These are phyloP conservation scores for Phytophthora vignae DNA, from an alignment of 352 stramenopile species.

Conservation along the genomic window DNA sequence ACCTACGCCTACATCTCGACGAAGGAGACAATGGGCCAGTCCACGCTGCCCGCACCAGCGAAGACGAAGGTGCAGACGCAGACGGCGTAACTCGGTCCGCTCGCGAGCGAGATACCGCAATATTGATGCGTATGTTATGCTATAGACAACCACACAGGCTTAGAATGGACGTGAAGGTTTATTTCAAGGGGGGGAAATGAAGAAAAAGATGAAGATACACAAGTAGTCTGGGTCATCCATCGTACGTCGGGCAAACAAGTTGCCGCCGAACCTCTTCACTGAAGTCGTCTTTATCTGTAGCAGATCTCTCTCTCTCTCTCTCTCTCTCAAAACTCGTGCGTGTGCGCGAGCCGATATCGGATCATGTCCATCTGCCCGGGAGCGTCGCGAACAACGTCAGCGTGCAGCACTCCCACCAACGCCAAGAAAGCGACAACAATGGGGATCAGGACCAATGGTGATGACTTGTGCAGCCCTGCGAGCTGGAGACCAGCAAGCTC, in stretches of 20 bases:
- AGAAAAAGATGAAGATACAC: conserved; percentile 20
- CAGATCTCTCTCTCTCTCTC: not conserved
- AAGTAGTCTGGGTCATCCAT: conserved; percentile 12
- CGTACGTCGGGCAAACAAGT: conserved; percentile 1
- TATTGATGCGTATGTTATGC: conserved; percentile 33
- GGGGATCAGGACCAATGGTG: conserved; percentile 74
- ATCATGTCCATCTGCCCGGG: conserved; percentile 36
- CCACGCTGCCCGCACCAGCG: conserved; percentile 44
- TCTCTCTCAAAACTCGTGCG: conserved; percentile 37
- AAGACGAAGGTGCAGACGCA: conserved; percentile 38
- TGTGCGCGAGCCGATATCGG: conserved; percentile 53
- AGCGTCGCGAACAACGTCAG: conserved; percentile 61
- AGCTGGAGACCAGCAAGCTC: conserved; percentile 31
- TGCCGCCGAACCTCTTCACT: not conserved
- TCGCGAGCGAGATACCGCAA: conserved; percentile 10
- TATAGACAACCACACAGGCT: conserved; percentile 29
- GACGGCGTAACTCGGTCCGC: conserved; percentile 24
- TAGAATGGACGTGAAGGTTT: conserved; percentile 27
- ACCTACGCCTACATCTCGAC: conserved; percentile 84
- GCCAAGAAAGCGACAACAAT: conserved; percentile 65
- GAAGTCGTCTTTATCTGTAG: conserved; percentile 17
- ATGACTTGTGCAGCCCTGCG: conserved; percentile 48
- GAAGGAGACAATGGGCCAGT: conserved; percentile 71
- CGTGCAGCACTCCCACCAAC: conserved; percentile 61
- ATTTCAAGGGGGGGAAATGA: conserved; percentile 17